These are phyloP conservation scores for Ormosia emarginata DNA, from an alignment of 306 rosid species.

Conservation along the genomic window DNA sequence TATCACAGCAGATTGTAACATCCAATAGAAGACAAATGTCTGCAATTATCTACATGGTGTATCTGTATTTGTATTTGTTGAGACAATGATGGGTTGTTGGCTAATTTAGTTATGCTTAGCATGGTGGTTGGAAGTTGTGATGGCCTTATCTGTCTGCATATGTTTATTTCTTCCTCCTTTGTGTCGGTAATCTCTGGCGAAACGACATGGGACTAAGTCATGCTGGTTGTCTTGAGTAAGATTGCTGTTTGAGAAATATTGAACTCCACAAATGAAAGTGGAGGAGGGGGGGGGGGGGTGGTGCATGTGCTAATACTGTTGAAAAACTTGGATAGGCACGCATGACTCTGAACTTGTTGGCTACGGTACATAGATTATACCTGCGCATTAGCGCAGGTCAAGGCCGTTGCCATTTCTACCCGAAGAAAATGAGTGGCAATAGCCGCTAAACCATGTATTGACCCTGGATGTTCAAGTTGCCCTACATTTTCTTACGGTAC, in stretches of 20 bases:
- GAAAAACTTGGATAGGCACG: neutral
- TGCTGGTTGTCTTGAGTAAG: neutral
- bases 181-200: neutral
- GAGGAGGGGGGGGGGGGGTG: neutral
- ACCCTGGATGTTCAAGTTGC: too few species aligned
- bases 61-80: conserved; percentile 40
- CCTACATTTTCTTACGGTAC: too few species aligned
- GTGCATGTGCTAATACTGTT: neutral
- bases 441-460: too few species aligned
- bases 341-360: neutral
- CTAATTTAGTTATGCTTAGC: conserved; percentile 27
- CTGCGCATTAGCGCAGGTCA: neutral
- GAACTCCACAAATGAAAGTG: neutral
- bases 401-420: neutral
- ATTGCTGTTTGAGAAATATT: neutral
- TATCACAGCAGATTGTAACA: conserved; percentile 45
- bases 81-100: conserved; percentile 25
- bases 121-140: conserved; percentile 23
- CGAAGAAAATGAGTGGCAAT: neutral
- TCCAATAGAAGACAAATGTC: conserved; percentile 44
- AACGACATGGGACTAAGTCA: neutral
- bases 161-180: neutral
- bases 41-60: conserved; percentile 43
- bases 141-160: neutral
- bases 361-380: neutral